These are phyloP conservation scores for Fraxinus angustifolia DNA, from an alignment of 305 asterid species.

Conservation along the genomic window DNA sequence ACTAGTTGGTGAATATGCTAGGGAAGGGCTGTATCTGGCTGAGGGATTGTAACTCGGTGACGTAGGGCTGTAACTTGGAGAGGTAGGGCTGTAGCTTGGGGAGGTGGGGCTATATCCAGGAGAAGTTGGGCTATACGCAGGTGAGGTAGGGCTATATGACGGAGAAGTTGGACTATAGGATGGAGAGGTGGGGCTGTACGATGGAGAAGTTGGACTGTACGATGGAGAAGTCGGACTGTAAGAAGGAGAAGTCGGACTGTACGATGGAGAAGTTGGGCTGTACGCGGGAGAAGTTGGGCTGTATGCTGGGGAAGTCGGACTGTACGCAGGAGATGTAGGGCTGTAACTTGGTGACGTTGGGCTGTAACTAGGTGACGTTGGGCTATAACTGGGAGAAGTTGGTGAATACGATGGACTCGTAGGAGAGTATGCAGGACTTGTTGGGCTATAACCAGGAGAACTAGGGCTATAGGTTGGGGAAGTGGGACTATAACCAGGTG, in stretches of 20 bases:
- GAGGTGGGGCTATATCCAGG: conserved; percentile 91
- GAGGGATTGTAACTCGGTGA: conserved; percentile 82
- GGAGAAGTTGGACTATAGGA: conserved; percentile 86
- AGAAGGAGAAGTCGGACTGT: conserved; percentile 77
- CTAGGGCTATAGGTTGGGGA: conserved; percentile 89
- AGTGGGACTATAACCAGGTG: conserved; percentile 63
- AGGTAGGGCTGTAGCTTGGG: conserved; percentile 75
- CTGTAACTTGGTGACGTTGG: conserved; percentile 79
- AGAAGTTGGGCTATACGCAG: conserved; percentile 76
- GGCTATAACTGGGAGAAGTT: conserved; percentile 72
- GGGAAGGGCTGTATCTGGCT: conserved; percentile 79
- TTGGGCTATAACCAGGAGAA: conserved; percentile 78
- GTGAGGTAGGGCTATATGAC: conserved; percentile 71
- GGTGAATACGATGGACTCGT: conserved; percentile 82
- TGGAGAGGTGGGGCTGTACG: conserved; percentile 79
- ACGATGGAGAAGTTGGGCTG: conserved; percentile 79
- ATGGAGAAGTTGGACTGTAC: conserved; percentile 75
- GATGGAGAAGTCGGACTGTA: conserved; percentile 75
- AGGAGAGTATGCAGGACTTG: conserved; percentile 75
- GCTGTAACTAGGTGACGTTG: conserved; percentile 67
- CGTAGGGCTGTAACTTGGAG: conserved; percentile 70
- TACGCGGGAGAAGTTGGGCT: conserved; percentile 81
- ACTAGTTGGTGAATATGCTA: conserved; percentile 86
- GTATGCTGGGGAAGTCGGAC: conserved; percentile 65
- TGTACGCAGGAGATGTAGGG: conserved; percentile 63